phyloP scores from a whole-genome alignment of 345 rosid genomes.

The Mallotus nudiflorus region DNA sequence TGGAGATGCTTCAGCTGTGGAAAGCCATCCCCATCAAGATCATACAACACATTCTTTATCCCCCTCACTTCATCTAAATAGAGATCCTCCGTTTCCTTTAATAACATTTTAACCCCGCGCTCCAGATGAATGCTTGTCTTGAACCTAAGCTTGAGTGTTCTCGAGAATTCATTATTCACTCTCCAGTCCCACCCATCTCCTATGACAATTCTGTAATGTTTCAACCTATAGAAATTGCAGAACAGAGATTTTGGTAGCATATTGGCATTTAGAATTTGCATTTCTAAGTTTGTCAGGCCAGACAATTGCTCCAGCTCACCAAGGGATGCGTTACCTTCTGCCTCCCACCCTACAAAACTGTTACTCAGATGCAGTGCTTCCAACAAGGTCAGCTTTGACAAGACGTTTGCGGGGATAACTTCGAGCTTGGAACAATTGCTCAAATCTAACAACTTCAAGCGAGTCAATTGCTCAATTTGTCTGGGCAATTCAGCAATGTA shows the following conservation, averaged over 20 bases:
- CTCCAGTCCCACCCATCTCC: constrained; percentile 23
- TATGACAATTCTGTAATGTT: constrained; percentile 17
- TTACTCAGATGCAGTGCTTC: too few species aligned
- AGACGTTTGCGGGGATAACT: constrained; percentile 30
- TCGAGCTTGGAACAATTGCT: constrained; percentile 18
- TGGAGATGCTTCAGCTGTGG: constrained; percentile 1
- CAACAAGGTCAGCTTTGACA: constrained; percentile 23
- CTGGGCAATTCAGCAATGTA: constrained; percentile 23
- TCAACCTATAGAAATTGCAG: background rate
- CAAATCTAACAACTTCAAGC: constrained; percentile 30
- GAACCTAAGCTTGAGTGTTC: constrained; percentile 4
- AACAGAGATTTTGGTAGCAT: background rate
- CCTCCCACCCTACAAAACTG: constrained; percentile 30
- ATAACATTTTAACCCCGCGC: background rate
- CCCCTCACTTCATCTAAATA: background rate
- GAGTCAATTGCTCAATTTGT: constrained; percentile 19
- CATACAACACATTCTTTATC: background rate
- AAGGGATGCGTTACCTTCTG: constrained; percentile 18
- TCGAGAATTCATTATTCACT: background rate
- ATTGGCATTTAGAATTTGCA: background rate
- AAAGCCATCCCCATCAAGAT: background rate
- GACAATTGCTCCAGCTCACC: constrained; percentile 23
- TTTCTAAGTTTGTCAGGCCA: constrained; percentile 14
- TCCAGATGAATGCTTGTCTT: constrained; percentile 1
- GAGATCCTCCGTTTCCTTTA: background rate